Conservation (phyloP, 805 yeast genomes). For the Zygoascus flipseniorum region DNA sequence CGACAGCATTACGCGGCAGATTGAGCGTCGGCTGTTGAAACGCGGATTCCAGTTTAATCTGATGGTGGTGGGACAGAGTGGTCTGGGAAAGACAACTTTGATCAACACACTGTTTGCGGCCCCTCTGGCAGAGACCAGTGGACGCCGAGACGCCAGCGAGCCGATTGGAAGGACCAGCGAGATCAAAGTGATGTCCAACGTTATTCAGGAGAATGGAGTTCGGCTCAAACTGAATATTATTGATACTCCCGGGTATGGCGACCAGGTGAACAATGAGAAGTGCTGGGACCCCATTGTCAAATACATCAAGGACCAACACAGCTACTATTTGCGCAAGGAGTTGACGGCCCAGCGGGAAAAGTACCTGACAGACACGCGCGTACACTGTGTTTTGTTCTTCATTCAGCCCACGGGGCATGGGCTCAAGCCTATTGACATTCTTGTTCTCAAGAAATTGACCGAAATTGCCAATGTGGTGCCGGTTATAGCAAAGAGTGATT, state of each 20-base stretch:
- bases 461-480: conserved; percentile 94
- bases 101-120: conserved; percentile 86
- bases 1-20: conserved; percentile 92
- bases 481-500: conserved; percentile 87
- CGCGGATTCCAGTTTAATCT: conserved; percentile 91
- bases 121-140: conserved; percentile 63
- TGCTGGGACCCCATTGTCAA: conserved; percentile 96
- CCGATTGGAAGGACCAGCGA: conserved; percentile 84
- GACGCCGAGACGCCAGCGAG: conserved; percentile 57
- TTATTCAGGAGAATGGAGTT: conserved; percentile 78
- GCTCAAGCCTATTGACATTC: conserved; percentile 74
- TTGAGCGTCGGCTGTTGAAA: conserved; percentile 83
- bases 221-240: conserved; percentile 77
- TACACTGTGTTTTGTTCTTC: conserved; percentile 87
- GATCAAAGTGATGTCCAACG: conserved; percentile 39
- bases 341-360: conserved; percentile 89
- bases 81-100: conserved; percentile 89
- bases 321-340: conserved; percentile 83
- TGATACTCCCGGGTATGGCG: conserved; percentile 98
- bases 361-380: conserved; percentile 76
- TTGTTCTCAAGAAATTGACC: conserved; percentile 71
- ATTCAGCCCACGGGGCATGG: conserved; percentile 84
- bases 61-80: conserved; percentile 87
- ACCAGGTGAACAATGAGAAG: conserved; percentile 87
- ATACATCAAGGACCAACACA: conserved; percentile 92